phyloP scores from a whole-genome alignment of 108 stramenopile genomes.

The Cyclotella sp. region DNA sequence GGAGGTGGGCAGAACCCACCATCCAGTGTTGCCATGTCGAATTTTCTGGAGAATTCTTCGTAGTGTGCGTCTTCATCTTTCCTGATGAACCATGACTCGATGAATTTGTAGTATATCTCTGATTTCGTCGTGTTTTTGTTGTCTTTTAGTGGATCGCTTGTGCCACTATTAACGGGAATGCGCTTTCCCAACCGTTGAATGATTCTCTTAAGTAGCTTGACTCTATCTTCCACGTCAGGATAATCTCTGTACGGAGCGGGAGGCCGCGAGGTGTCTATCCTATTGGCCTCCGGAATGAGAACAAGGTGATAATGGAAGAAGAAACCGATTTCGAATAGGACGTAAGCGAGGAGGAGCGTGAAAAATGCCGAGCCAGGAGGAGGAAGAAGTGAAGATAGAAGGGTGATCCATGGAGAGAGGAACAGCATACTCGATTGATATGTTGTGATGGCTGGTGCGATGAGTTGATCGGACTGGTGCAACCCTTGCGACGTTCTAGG shows the following conservation, averaged over 20 bases:
- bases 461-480: neutral
- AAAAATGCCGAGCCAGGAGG: slow-evolving; percentile 1
- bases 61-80: slow-evolving; percentile 17
- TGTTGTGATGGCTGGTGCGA: neutral
- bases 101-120: slow-evolving; percentile 36
- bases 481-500: neutral
- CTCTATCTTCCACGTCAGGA: slow-evolving; percentile 16
- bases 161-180: neutral
- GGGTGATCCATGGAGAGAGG: slow-evolving; percentile 5
- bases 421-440: neutral
- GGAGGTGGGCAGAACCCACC: slow-evolving; percentile 38
- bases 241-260: slow-evolving; percentile 44
- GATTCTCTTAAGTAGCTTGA: slow-evolving; percentile 19
- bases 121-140: slow-evolving; percentile 7
- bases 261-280: neutral
- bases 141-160: neutral
- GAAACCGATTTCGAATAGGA: slow-evolving; percentile 42
- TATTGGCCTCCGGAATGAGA: slow-evolving; percentile 32
- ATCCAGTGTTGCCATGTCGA: slow-evolving; percentile 32
- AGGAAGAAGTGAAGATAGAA: slow-evolving; percentile 10
- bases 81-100: slow-evolving; percentile 44
- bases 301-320: slow-evolving; percentile 33
- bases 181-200: slow-evolving; percentile 25
- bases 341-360: slow-evolving; percentile 24
- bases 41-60: slow-evolving; percentile 35